Evolutionary conservation across 495 filamentous ascomycete genomes (phyloP), one percentile per base, ranked within the genome.

Genomic region (Hyaloscypha hepaticicola): DNA sequence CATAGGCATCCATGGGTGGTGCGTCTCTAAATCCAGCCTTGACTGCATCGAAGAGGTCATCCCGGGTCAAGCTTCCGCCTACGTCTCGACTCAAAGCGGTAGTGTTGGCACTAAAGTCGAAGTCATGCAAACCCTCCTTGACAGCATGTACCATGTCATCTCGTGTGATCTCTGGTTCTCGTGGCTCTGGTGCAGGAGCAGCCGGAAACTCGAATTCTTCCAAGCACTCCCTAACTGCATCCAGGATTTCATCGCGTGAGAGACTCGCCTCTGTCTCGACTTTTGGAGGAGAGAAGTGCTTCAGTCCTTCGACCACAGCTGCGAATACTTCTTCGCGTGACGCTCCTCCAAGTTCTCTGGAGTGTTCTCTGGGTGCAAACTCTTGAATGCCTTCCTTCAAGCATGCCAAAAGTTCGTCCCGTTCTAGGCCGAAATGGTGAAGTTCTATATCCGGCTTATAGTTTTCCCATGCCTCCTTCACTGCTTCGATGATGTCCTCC

Each of bases 361-460:
- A 65, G 21, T 79, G 73, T 2, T 80, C 69, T 52, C 79, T 80
- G 1, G 87, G 87, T 45, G 86, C 82, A 66, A 93, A 93, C 31
- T 88, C 82, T 67, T 89, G 86, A 9, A 97, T 79, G 5, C 93
- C 93, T 73, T 97, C 89, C 64, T 87, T 83, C 25, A 97, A 79
- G 67, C 90, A 93, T 29, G 89, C 85, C 0, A 97, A 82, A 29
- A 97, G 88, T 67, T 97, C 93, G 24, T 96, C 91, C 7, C 91
- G 82, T 69, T 96, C 92, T 8, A 97, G 78, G 8, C 92, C 93
- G 64, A 93, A 91, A 69, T 96, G 91, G 68, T 96, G 87, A 14
- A 96, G 77, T 69, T 94, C 89, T 45, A 97, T 92, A 66, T 97
- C 90, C 1, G 93, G 93, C 74, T 94, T 93, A 76, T 93, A 96